Evolutionary conservation across 345 rosid genomes (phyloP), one percentile per base, ranked within the genome.

Genomic region (Iberis pinnata): DNA sequence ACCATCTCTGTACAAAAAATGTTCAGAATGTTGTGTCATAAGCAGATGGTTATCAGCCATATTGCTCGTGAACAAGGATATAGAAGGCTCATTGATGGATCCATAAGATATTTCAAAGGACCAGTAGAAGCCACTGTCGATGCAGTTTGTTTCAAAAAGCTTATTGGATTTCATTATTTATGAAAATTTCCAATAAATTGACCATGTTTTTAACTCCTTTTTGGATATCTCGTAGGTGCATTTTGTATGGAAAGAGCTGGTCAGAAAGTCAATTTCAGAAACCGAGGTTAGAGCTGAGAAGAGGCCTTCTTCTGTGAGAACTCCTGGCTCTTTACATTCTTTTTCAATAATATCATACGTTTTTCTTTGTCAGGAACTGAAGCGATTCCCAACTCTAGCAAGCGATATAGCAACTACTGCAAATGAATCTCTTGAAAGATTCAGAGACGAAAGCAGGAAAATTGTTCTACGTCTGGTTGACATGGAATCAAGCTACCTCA

Each of bases 1-100:
- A 90, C 15, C 97, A 92, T 73, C 88, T 92, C 61, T 88, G 97
- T 29, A 57, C 78, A 40, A 92, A 80, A 78, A 92, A 88, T 81
- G 98, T 92, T 49, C 95, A 85, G 68, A 92, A 80, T 70, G 90
- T 92, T 55, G 98, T 92, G 43, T 85, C 97, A 46, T 85, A 92
- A 75, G 98, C 98, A 49, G 98, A 92, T 79, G 98, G 98, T 73
- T 92, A 92, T 76, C 98, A 92, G 74, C 98, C 98, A 55, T 72
- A 88, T 92, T 70, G 98, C 98, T 75, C 97, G 97, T 46, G 98
- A 92, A 61, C 98, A 92, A 79, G 98, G 97, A 56, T 92, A 92
- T 61, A 81, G 97, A 80, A 81, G 98, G 76, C 90, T 92, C 53
- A 92, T 92, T 71, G 97, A 92, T 73, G 97, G 94, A 53, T 79